Evolutionary conservation across 176 grass and related monocot genomes (phyloP), one percentile per base, ranked within the genome.

Genomic region (Pontederia paniculata): DNA sequence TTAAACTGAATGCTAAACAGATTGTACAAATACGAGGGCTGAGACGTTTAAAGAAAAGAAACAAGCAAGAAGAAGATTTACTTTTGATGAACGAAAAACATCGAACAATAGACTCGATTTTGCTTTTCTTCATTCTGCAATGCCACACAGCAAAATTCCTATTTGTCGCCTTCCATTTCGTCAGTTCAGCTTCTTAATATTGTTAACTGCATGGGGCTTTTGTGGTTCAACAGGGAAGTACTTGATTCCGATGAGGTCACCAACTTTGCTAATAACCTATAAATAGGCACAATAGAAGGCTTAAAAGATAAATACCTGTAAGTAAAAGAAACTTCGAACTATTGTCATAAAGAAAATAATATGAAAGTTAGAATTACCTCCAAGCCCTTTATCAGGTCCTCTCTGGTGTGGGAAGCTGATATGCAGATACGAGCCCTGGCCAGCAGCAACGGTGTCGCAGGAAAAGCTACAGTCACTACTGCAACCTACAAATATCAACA

Each of bases 191-290:
- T 95, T 95, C 85, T 96, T 96, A 63, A 74, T 60, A 61, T 80
- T 69, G 41, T 83, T 47, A 48, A 57, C 37, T 59, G 66, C 63
- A 19, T 66, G 17, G 11, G 45, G 11, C 73, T 89, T 89, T 12
- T 79, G 70, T 74, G 83, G 85, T 66, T 89, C 90, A 23, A 80
- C 76, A 3, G 90, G 85, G 44, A 95, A 89, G 67, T 95, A 89
- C 55, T 95, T 95, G 81, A 95, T 95, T 68, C 82, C 89, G 20
- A 95, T 71, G 17, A 89, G 90, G 68, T 95, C 82, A 67, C 90
- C 90, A 70, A 95, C 82, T 83, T 95, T 89, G 78, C 85, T 95
- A 62, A 95, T 86, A 59, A 96, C 90, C 90, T 96, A 71, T 56
- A 76, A 44, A n/a, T 4, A 37, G 20, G 19, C 41, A 72, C 15